These are phyloP conservation scores for Cyberlindnera mississippiensis DNA, from an alignment of 805 yeast genomes.

Conservation along the genomic window DNA sequence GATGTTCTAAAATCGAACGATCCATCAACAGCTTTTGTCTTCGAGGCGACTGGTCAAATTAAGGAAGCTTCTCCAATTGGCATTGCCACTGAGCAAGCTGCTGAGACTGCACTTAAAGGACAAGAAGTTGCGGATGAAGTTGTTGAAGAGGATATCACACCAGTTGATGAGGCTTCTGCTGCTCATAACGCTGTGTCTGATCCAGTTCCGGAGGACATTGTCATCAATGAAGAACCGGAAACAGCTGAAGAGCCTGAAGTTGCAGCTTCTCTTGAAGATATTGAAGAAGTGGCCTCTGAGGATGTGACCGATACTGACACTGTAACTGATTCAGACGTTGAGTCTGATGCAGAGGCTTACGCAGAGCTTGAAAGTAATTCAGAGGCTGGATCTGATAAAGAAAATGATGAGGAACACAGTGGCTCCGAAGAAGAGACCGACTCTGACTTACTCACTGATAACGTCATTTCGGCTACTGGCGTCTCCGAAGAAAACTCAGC, in stretches of 20 bases:
- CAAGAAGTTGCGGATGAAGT: not conserved
- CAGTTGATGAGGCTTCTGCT: not conserved
- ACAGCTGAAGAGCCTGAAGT: not conserved
- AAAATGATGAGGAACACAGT: slow-evolving; percentile 6
- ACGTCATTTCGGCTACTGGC: not conserved
- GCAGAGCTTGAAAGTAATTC: not conserved
- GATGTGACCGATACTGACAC: not conserved
- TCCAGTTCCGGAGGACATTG: not conserved
- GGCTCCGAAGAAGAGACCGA: slow-evolving; percentile 3
- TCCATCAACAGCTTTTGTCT: not conserved
- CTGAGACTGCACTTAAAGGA: slow-evolving; percentile 2
- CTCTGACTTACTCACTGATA: not conserved
- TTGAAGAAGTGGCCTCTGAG: too few species aligned
- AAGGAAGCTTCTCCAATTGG: slow-evolving; percentile 3
- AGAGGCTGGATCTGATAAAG: slow-evolving; percentile 3
- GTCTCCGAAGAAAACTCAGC: not conserved
- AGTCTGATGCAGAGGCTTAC: not conserved
- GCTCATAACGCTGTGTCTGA: not conserved
- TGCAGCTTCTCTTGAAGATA: not conserved
- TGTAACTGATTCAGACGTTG: not conserved
- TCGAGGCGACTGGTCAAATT: not conserved
- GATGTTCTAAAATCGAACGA: not conserved
- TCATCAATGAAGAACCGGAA: not conserved
- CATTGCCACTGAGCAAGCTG: slow-evolving; percentile 5
- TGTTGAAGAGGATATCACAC: slow-evolving; percentile 2